These are phyloP conservation scores for Zizania latifolia DNA, from an alignment of 176 grass and related monocot genomes.

Conservation along the genomic window DNA sequence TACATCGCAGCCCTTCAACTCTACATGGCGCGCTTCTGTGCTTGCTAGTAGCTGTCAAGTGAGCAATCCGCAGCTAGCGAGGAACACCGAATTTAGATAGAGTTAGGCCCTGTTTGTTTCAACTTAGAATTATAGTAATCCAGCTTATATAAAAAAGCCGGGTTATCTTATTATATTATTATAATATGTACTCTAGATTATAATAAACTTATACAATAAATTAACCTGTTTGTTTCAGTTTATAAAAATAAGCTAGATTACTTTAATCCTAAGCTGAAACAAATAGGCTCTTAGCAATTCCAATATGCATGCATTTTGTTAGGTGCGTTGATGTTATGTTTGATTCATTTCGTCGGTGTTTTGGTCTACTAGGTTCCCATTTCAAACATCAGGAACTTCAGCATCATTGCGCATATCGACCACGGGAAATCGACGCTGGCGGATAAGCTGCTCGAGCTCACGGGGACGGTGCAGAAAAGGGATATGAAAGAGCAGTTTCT, in stretches of 20 bases:
- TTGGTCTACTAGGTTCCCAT: constrained; percentile 64
- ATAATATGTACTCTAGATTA: too few relatives aligned
- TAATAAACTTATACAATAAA: too few relatives aligned
- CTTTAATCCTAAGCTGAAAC: too few relatives aligned
- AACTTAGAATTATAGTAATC: too few relatives aligned
- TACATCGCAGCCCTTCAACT: background rate
- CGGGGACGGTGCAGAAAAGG: constrained; percentile 83
- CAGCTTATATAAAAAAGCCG: too few relatives aligned
- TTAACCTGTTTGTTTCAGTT: too few relatives aligned
- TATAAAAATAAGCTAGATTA: too few relatives aligned
- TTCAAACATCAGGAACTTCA: constrained; percentile 95
- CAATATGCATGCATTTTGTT: background rate
- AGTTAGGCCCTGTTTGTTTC: too few relatives aligned
- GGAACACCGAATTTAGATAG: background rate
- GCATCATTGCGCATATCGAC: constrained; percentile 95
- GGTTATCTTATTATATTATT: too few relatives aligned
- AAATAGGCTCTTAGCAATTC: too few relatives aligned
- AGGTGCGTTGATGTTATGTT: background rate
- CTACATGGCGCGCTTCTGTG: background rate
- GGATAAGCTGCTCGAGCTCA: constrained; percentile 84
- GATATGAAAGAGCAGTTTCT: constrained; percentile 98
- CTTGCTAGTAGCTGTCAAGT: background rate
- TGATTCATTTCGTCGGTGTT: background rate
- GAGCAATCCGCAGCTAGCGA: background rate
- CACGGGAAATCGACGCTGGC: constrained; percentile 96